Conservation (phyloP, 2,329 filamentous ascomycete genomes). For the Colletotrichum higginsianum region DNA sequence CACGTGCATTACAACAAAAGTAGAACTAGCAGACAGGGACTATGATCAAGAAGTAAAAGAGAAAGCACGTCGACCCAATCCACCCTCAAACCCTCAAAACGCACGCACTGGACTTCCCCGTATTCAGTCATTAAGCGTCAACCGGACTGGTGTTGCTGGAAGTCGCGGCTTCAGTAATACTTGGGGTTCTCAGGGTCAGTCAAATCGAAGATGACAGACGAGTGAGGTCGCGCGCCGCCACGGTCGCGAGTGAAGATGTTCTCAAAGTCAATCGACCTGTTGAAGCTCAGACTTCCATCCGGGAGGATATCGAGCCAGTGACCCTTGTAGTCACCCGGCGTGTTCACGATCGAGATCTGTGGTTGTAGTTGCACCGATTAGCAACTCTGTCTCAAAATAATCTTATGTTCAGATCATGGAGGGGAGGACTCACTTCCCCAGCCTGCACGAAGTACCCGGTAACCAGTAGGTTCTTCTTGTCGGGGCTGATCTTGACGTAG, state of each 20-base stretch:
- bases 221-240: constrained; percentile 72
- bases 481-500: constrained; percentile 75
- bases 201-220: constrained; percentile 69
- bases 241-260: constrained; percentile 64
- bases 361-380: background rate
- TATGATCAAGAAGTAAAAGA: background rate
- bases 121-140: background rate
- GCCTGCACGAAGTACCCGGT: constrained; percentile 78
- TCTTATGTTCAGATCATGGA: background rate
- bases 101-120: background rate
- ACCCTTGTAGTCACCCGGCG: constrained; percentile 73
- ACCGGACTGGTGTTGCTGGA: background rate
- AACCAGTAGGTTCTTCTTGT: constrained; percentile 75
- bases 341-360: constrained; percentile 71
- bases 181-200: constrained; percentile 67
- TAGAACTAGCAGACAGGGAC: background rate
- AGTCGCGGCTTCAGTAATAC: constrained; percentile 57
- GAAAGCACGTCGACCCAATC: background rate
- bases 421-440: constrained; percentile 57
- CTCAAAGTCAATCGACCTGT: constrained; percentile 71
- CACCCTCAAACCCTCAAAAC: background rate
- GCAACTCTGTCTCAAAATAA: background rate
- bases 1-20: background rate
- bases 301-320: constrained; percentile 72
- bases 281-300: constrained; percentile 71